Base-by-base conservation (phyloP, 495 filamentous ascomycete species). In the Penicillium pulvis region DNA sequence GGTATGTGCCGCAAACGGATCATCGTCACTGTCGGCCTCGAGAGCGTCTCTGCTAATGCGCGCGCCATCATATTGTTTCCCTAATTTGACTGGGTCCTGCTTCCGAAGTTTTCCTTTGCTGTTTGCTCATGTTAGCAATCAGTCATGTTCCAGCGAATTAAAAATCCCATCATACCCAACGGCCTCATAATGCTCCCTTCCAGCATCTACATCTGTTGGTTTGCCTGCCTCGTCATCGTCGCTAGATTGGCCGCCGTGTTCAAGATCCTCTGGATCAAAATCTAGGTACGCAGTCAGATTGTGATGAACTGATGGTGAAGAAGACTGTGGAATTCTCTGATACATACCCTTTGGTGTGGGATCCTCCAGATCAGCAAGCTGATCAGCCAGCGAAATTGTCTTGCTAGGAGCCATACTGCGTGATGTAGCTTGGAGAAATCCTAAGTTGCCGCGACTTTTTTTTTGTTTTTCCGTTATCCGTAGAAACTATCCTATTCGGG, bases 71-170 rank as follows among this genome's bases (percentile, higher is more conserved):
- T 98, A 98, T 67, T 91, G 85, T 39, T 91, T 89, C 7, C 93
- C 94, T 0, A 81, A 19, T 71, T 70, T 51, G 79, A 75, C 26
- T 16, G 76, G 77, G 12, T 91, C 85, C 54, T 82, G 81, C 68
- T 92, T 90, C 56, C 91, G 86, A 45, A 97, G 82, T 68, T 89
- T 92, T 72, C 87, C 93, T 79, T 93, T 93, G 17, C 90, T 92
- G 42, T 60, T 59, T 49, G 10, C 12, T 39, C 19, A 4, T 1
- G 4, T 56, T 49, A 48, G 54, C 8, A 28, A 1, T 14, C 36
- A 17, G 17, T 17, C n/a, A 11, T 24, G 23, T 2, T 26, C 43
- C 30, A 9, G 7, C 5, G n/a, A 58, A 16, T 57, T 39, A 59
- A 23, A 45, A 26, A 44, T 19, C 3, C 20, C 48, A 23, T 70